Conservation (phyloP, 108 stramenopile species). For the Discostella stelligeroides region DNA sequence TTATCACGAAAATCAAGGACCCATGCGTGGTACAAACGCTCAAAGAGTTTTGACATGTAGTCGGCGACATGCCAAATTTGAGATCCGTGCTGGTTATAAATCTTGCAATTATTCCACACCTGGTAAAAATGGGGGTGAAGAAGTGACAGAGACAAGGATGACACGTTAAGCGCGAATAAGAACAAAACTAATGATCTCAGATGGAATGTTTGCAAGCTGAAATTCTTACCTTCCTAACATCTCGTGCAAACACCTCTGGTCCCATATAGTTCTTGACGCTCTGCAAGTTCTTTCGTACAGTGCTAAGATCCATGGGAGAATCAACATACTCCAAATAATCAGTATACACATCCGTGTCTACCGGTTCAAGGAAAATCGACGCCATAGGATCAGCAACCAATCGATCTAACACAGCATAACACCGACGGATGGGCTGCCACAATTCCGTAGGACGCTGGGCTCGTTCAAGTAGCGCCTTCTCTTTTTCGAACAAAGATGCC, state of each 20-base stretch:
- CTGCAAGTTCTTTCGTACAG: constrained; percentile 65
- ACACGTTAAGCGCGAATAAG: not conserved
- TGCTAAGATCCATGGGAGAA: constrained; percentile 90
- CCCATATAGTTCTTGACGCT: constrained; percentile 64
- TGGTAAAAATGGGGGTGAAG: constrained; percentile 5
- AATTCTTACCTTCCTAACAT: constrained; percentile 75
- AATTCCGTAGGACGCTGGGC: constrained; percentile 83
- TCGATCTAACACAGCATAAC: constrained; percentile 75
- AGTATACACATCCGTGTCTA: constrained; percentile 72
- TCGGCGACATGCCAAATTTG: constrained; percentile 94
- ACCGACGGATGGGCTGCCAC: constrained; percentile 89
- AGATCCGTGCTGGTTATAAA: constrained; percentile 88
- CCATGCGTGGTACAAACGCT: constrained; percentile 91
- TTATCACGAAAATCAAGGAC: constrained; percentile 85
- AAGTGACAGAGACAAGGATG: not conserved
- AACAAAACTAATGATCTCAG: not conserved
- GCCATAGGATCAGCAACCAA: constrained; percentile 73
- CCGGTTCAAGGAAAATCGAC: constrained; percentile 88
- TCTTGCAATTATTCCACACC: constrained; percentile 92
- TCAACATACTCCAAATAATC: constrained; percentile 87
- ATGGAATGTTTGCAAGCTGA: too few relatives aligned
- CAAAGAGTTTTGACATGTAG: constrained; percentile 92
- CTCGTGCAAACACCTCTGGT: constrained; percentile 86
- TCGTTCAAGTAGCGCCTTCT: constrained; percentile 70
- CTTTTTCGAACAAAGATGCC: constrained; percentile 67